Conservation (phyloP, 306 rosid genomes). For the Cucumis melo region DNA sequence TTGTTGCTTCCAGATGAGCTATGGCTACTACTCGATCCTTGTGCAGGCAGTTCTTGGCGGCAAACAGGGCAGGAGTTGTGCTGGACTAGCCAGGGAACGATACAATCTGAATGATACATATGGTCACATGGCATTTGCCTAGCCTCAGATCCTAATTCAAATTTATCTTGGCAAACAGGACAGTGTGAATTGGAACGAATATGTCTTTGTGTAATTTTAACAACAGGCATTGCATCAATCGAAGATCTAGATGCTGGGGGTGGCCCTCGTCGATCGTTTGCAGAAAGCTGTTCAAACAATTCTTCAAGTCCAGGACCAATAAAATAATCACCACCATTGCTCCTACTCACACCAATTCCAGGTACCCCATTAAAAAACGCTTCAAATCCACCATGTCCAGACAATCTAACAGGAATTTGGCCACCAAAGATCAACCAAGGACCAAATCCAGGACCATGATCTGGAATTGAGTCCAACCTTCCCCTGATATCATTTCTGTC, state of each 20-base stretch:
- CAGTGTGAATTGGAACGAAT: constrained; percentile 5
- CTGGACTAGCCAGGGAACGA: constrained; percentile 9
- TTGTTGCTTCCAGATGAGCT: background rate
- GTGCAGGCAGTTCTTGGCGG: constrained; percentile 13
- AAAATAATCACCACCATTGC: constrained; percentile 10
- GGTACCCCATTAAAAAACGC: constrained; percentile 12
- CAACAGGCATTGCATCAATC: constrained; percentile 9
- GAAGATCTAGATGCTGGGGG: constrained; percentile 6
- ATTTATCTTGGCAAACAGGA: constrained; percentile 11
- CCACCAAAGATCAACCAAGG: constrained; percentile 15
- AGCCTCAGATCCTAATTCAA: constrained; percentile 3
- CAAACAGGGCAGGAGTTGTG: constrained; percentile 15
- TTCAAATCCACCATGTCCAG: constrained; percentile 5
- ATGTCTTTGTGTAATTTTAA: background rate
- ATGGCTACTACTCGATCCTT: constrained; percentile 2
- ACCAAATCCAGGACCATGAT: constrained; percentile 12
- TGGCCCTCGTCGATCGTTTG: background rate
- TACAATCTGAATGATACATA: constrained; percentile 11
- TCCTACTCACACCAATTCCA: constrained; percentile 8
- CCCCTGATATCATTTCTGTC: constrained; percentile 11
- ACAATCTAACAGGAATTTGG: constrained; percentile 5
- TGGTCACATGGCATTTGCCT: constrained; percentile 10
- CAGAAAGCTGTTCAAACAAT: constrained; percentile 11
- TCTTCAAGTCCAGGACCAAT: constrained; percentile 11
- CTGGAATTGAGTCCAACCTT: constrained; percentile 4